Percentiles rank a stretch among this genome's conserved stretches.
Evolutionary conservation across 2,329 filamentous ascomycete genomes (phyloP).

Genomic region (Fusarium sp.): DNA sequence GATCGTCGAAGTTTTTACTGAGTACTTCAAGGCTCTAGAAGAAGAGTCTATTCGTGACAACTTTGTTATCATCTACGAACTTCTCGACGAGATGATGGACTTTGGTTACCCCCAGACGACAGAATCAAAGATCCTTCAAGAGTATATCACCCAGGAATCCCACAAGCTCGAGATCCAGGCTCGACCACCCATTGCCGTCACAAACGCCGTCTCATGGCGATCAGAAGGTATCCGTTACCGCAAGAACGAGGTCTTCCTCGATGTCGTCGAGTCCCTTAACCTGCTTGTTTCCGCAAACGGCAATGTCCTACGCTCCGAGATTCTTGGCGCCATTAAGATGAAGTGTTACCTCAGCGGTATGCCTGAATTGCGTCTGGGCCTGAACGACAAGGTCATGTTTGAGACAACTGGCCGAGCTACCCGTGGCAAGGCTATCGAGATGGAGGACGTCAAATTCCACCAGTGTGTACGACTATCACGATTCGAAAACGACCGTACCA

Average conservation of each 20-base stretch:
- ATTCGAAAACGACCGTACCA: slow-evolving; percentile 98
- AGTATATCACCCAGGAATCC: slow-evolving; percentile 99
- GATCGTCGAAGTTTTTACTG: slow-evolving; percentile 98
- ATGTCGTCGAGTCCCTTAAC: slow-evolving; percentile 97
- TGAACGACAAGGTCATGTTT: slow-evolving; percentile 99
- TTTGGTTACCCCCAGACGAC: slow-evolving; percentile 99
- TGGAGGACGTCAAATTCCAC: slow-evolving; percentile 99
- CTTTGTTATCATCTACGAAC: slow-evolving; percentile 98
- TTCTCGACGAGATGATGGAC: slow-evolving; percentile 99
- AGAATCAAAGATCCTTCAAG: slow-evolving; percentile 97
- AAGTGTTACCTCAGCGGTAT: slow-evolving; percentile 99
- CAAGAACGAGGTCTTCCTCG: slow-evolving; percentile 99
- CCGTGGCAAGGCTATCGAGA: slow-evolving; percentile 96
- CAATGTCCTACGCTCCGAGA: slow-evolving; percentile 96
- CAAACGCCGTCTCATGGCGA: slow-evolving; percentile 97
- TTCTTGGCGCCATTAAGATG: slow-evolving; percentile 98
- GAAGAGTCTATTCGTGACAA: slow-evolving; percentile 99
- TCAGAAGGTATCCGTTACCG: slow-evolving; percentile 98
- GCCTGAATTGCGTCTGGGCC: slow-evolving; percentile 92
- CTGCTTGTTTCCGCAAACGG: slow-evolving; percentile 94
- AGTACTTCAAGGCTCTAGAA: slow-evolving; percentile 99
- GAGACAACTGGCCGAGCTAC: slow-evolving; percentile 96
- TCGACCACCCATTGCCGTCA: slow-evolving; percentile 95
- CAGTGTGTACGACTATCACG: slow-evolving; percentile 95
- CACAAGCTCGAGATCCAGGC: slow-evolving; percentile 98